Base-by-base conservation (phyloP, 352 stramenopile genomes). In the Pythium plurisporium region DNA sequence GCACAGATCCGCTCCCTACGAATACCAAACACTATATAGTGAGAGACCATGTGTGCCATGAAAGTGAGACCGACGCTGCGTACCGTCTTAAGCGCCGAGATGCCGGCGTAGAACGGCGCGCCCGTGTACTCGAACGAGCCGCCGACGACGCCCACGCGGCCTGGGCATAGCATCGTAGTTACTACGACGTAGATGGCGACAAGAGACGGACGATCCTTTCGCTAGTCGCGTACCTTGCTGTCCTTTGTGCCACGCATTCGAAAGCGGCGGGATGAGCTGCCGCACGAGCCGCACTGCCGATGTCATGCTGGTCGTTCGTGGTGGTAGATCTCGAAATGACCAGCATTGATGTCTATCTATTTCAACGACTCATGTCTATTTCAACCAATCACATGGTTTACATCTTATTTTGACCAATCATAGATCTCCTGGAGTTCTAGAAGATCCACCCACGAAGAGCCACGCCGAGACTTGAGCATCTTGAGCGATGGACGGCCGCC, bases 41-140 rank as follows among this genome's bases (percentile, higher is more conserved):
- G 20, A 5, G 36, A 11, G 12, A 41, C 7, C 11, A 41, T 7
- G 12, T 41, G 36, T 41, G 36, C 8, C 20, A 7, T 17, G 15
- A 37, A 4, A 47, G 4, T 41, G 33, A 9, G 45, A 14, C 27
- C 15, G 5, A 23, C 4, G 15, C 3, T 47, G 29, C 44, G n/a
- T 52, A 89, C 79, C 15, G 85, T 91, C 64, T 97, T 94, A 4
- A 99, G 76, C 26, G 91, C 83, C 23, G 96, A 87, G 48, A 97
- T 89, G 7, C 90, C 95, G 1, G 96, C 95, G 72, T 99, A 99
- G 64, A 95, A 99, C 2, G 97, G 97, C 30, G 97, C 97, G 19
- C 97, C 97, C 11, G 96, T 99, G 78, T 98, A 99, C 68, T 97
- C 93, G 59, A 96, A 83, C 9, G 85, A 98, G n/a, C 97, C 97